phyloP scores from a whole-genome alignment of 2,329 filamentous ascomycete species.

The Fusarium brevicatenulatum region DNA sequence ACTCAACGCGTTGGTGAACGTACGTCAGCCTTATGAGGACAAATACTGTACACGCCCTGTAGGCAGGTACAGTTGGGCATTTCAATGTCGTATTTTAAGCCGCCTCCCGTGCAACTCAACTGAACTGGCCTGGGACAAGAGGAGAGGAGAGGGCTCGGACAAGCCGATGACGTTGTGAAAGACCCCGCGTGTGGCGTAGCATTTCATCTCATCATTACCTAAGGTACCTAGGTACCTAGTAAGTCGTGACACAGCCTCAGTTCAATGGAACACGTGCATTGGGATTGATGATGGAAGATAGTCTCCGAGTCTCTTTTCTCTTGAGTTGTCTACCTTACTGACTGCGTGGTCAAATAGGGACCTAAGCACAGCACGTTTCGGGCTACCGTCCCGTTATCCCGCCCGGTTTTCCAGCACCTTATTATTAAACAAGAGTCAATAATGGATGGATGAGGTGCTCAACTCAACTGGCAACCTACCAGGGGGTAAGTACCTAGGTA shows the following conservation, averaged over 20 bases:
- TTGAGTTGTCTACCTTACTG: background rate
- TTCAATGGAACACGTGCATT: background rate
- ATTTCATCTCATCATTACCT: background rate
- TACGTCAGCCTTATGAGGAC: conserved; percentile 25
- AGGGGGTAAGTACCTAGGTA: background rate
- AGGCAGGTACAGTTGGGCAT: background rate
- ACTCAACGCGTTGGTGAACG: background rate
- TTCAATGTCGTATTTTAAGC: conserved; percentile 1
- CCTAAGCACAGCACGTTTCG: background rate
- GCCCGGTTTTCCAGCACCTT: background rate
- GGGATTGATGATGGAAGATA: background rate
- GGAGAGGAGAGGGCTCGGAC: background rate
- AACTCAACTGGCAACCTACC: background rate
- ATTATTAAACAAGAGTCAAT: background rate
- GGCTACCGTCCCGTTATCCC: conserved; percentile 3
- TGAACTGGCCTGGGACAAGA: background rate
- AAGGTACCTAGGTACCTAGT: too few relatives aligned
- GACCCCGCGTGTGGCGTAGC: conserved; percentile 34
- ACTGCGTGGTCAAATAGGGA: background rate
- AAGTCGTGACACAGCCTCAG: conserved; percentile 26
- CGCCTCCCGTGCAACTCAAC: background rate
- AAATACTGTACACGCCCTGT: background rate
- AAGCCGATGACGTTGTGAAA: conserved; percentile 17
- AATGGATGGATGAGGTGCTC: background rate
- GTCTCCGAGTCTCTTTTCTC: background rate